phyloP scores from a whole-genome alignment of 192 early-diverging fungal genomes.

The Coemansia sp. region DNA sequence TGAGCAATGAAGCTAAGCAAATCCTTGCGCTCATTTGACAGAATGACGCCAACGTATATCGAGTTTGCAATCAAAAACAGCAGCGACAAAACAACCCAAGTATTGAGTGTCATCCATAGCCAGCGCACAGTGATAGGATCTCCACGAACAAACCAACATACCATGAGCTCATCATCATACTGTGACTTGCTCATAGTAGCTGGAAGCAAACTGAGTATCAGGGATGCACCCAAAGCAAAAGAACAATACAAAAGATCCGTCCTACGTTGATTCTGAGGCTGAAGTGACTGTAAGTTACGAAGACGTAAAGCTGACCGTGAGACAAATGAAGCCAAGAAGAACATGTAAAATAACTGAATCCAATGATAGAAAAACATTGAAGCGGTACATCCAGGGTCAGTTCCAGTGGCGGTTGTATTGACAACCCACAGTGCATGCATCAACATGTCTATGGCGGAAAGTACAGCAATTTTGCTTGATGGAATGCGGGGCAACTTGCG shows the following conservation, averaged over 20 bases:
- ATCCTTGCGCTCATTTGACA: slow-evolving; percentile 39
- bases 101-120: slow-evolving; percentile 44
- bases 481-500: slow-evolving; percentile 25
- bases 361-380: slow-evolving; percentile 40
- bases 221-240: slow-evolving; percentile 11
- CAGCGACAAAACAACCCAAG: slow-evolving; percentile 31
- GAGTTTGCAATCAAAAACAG: slow-evolving; percentile 32
- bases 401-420: slow-evolving; percentile 16
- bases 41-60: slow-evolving; percentile 23
- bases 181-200: slow-evolving; percentile 22
- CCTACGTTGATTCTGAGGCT: slow-evolving; percentile 9
- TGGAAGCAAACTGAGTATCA: slow-evolving; percentile 30
- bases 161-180: slow-evolving; percentile 12
- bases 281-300: slow-evolving; percentile 25
- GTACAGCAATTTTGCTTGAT: slow-evolving; percentile 39
- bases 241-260: slow-evolving; percentile 17
- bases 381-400: slow-evolving; percentile 11
- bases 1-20: slow-evolving; percentile 22
- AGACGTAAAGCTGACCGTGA: slow-evolving; percentile 31
- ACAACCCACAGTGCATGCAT: slow-evolving; percentile 34
- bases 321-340: slow-evolving; percentile 31
- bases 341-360: slow-evolving; percentile 38
- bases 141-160: slow-evolving; percentile 29
- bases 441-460: slow-evolving; percentile 31
- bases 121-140: slow-evolving; percentile 21